Evolutionary conservation across 2,329 filamentous ascomycete species (phyloP), one percentile per base, ranked within the genome.

Genomic region (Ilyonectria sp.): DNA sequence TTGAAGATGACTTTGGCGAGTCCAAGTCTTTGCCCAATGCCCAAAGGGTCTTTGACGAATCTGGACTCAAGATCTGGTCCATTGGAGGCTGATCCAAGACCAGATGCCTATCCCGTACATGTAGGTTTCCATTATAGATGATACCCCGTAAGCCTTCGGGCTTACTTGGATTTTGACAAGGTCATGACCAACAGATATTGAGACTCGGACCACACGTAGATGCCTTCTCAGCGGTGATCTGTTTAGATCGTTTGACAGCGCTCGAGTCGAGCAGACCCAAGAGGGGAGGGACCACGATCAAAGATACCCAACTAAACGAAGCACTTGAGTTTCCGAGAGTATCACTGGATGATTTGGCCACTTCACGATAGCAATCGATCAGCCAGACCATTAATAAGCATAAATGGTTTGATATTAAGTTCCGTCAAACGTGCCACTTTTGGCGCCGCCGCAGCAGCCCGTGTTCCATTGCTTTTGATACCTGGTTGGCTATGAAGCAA

Each of bases 1-100:
- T 61, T 13, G 60, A 66, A 9, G 56, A 67, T 23, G 57, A 19
- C 2, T 74, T 74, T 37, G 60, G 61, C 9, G 46, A 65, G 4
- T 11, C 29, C 2, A 50, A 58, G 15, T 50, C 60, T 23, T 29
- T 53, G 8, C 64, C 69, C n/a, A 67, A 43, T 13, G 23, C 65
- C 1, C 68, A 58, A 26, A 44, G 23, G 2, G 65, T 75, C 11
- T 75, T 76, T 59, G 59, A 71, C 13, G 75, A 76, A 52, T 76
- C 75, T 7, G 72, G 68, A n/a, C 53, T 76, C 21, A 73, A 69
- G 23, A 57, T 76, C 8, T 76, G 75, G 75, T 71, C 72, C 9
- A 72, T 76, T 64, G 72, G 68, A n/a, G 65, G 47, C 7, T 75
- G 53, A 70, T 2, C n/a, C 44, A 8, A 15, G 11, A 31, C 6